These are phyloP conservation scores for Cercospora berteroae DNA, from an alignment of 2,329 filamentous ascomycete genomes.

Conservation along the genomic window DNA sequence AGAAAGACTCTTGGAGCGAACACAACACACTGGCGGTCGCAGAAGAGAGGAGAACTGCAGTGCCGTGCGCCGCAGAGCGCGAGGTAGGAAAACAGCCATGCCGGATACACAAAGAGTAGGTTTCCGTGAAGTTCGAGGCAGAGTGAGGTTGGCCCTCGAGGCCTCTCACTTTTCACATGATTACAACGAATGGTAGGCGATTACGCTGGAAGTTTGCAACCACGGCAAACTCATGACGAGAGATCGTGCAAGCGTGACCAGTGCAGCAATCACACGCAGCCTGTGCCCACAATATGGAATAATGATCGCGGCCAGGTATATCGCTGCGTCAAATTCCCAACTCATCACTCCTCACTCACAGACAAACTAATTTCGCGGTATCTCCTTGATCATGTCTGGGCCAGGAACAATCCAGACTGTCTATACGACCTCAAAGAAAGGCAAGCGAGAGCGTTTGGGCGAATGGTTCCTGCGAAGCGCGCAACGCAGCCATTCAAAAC, in stretches of 20 bases:
- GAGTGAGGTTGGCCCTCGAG: background rate
- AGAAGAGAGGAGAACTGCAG: background rate
- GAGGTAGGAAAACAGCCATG: background rate
- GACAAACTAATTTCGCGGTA: background rate
- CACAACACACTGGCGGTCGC: background rate
- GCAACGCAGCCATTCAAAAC: constrained; percentile 2
- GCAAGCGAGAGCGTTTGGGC: constrained; percentile 10
- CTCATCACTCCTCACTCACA: background rate
- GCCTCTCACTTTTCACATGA: background rate
- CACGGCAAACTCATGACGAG: background rate
- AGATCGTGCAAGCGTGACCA: background rate
- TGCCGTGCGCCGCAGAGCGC: background rate
- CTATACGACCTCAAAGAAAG: constrained; percentile 10
- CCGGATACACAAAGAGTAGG: background rate
- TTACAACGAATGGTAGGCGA: background rate
- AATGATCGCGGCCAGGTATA: background rate
- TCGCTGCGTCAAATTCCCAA: background rate
- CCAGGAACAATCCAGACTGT: constrained; percentile 9
- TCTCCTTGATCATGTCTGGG: background rate
- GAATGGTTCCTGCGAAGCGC: constrained; percentile 10
- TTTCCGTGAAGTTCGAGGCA: background rate
- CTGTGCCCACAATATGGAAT: background rate
- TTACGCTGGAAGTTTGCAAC: background rate
- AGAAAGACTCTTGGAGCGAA: background rate
- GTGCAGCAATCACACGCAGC: background rate